These are phyloP conservation scores for Fusarium haematococcum DNA, from an alignment of 2,329 filamentous ascomycete genomes.

Conservation along the genomic window DNA sequence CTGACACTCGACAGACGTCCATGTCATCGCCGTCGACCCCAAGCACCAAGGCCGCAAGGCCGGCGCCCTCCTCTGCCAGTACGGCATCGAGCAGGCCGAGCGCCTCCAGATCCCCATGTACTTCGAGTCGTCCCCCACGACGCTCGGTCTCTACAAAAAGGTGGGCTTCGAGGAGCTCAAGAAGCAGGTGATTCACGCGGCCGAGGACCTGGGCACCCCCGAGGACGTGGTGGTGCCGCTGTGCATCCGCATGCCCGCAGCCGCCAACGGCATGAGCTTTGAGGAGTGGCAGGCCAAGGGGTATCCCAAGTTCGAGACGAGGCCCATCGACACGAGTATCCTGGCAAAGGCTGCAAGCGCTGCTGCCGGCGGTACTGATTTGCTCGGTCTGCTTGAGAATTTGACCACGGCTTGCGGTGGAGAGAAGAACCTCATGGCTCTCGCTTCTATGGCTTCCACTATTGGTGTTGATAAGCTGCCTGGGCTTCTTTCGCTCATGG, in stretches of 20 bases:
- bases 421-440: not conserved
- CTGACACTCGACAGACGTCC: slow-evolving; percentile 46
- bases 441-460: not conserved
- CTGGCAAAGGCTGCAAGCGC: not conserved
- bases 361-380: not conserved
- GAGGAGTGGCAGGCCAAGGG: slow-evolving; percentile 47
- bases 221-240: slow-evolving; percentile 54
- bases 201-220: slow-evolving; percentile 44
- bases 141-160: slow-evolving; percentile 57
- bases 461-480: not conserved
- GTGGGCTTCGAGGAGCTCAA: slow-evolving; percentile 57
- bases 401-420: not conserved
- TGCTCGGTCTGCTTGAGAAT: not conserved
- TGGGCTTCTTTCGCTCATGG: not conserved
- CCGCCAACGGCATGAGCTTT: slow-evolving; percentile 48
- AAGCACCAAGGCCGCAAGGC: slow-evolving; percentile 56
- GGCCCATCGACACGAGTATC: not conserved
- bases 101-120: slow-evolving; percentile 56
- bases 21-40: slow-evolving; percentile 59
- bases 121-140: slow-evolving; percentile 59
- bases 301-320: slow-evolving; percentile 31
- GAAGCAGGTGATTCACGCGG: slow-evolving; percentile 40
- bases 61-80: slow-evolving; percentile 56
- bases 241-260: slow-evolving; percentile 56
- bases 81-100: slow-evolving; percentile 53